Percentiles rank a stretch among this genome's conserved stretches.
Conservation (phyloP, 2,329 filamentous ascomycete genomes). For the Alternaria ethzedia region DNA sequence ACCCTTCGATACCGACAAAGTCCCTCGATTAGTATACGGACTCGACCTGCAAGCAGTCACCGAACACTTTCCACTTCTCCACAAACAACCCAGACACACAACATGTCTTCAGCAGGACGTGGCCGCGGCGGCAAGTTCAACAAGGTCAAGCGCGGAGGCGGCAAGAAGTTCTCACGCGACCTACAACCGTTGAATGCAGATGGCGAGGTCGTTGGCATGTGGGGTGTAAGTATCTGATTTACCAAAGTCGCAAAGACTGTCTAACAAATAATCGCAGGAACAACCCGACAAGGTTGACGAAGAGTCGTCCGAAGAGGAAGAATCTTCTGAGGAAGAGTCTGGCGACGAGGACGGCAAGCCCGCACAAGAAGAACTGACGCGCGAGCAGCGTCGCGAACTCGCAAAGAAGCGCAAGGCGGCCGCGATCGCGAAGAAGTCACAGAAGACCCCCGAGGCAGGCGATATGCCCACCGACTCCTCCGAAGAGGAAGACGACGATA, state of each 20-base stretch:
- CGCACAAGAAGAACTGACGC: constrained; percentile 68
- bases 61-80: neutral
- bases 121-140: constrained; percentile 92
- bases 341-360: constrained; percentile 50
- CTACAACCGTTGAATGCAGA: constrained; percentile 87
- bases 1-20: neutral
- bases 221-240: constrained; percentile 64
- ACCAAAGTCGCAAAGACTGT: neutral
- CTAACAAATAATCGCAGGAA: constrained; percentile 36
- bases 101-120: constrained; percentile 63
- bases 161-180: constrained; percentile 93
- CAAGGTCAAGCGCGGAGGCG: constrained; percentile 92
- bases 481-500: constrained; percentile 66
- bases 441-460: constrained; percentile 76
- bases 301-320: constrained; percentile 46
- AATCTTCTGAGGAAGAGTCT: constrained; percentile 55
- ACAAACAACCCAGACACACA: constrained; percentile 24
- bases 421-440: constrained; percentile 77
- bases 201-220: constrained; percentile 88
- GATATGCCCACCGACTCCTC: constrained; percentile 80
- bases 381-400: constrained; percentile 85
- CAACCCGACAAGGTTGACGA: constrained; percentile 59
- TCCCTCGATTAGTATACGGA: neutral
- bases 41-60: constrained; percentile 4
- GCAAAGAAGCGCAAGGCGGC: constrained; percentile 93